phyloP scores from a whole-genome alignment of 2,329 filamentous ascomycete genomes.

The Ramularia endophylla region DNA sequence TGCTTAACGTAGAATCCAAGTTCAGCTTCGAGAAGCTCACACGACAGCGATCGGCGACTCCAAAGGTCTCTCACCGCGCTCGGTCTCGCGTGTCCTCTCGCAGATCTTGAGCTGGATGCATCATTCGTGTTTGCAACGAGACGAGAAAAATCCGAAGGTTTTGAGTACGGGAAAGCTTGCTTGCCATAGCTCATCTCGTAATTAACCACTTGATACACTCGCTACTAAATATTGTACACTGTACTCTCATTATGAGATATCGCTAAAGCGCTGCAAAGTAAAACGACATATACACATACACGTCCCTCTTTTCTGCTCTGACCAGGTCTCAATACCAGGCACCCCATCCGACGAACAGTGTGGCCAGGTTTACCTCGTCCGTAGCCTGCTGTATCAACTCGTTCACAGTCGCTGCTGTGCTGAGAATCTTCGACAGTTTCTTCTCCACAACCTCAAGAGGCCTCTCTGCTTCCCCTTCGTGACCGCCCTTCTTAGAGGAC shows the following conservation, averaged over 20 bases:
- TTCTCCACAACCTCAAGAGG: slow-evolving; percentile 91
- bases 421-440: slow-evolving; percentile 90
- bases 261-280: background rate
- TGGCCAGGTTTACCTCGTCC: slow-evolving; percentile 85
- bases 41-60: too few species aligned
- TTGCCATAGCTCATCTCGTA: too few species aligned
- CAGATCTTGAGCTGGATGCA: too few species aligned
- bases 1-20: too few species aligned
- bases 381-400: slow-evolving; percentile 94
- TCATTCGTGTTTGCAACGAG: too few species aligned
- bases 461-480: slow-evolving; percentile 77
- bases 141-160: too few species aligned
- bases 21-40: too few species aligned
- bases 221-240: too few species aligned
- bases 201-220: background rate
- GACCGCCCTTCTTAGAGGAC: slow-evolving; percentile 37
- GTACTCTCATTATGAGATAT: too few species aligned
- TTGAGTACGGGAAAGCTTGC: too few species aligned
- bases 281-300: background rate
- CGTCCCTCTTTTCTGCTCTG: background rate
- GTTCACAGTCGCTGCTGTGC: slow-evolving; percentile 91
- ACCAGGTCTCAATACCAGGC: slow-evolving; percentile 27
- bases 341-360: slow-evolving; percentile 58
- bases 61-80: too few species aligned
- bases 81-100: too few species aligned